Percentiles rank a stretch among this genome's conserved stretches.
These are phyloP conservation scores for Talaromyces rugulosus DNA, from an alignment of 2,329 filamentous ascomycete species.

Conservation along the genomic window DNA sequence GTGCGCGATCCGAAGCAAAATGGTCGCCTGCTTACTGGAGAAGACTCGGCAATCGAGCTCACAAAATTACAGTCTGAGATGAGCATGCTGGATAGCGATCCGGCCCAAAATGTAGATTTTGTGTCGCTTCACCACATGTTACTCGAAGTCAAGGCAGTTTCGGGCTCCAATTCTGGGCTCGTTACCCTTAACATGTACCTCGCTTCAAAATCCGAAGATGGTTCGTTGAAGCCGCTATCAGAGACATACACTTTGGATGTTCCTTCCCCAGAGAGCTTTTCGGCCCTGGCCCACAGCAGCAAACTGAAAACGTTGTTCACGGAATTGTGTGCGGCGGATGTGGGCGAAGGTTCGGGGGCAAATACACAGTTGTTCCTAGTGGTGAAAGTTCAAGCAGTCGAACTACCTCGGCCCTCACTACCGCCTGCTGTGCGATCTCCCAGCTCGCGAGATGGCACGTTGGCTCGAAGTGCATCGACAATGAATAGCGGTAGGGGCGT, in stretches of 20 bases:
- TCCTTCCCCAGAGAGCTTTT: slow-evolving; percentile 67
- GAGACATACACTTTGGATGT: slow-evolving; percentile 80
- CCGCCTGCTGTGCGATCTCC: slow-evolving; percentile 24
- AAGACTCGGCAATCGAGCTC: slow-evolving; percentile 89
- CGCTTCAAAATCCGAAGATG: slow-evolving; percentile 64
- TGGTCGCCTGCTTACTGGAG: slow-evolving; percentile 80
- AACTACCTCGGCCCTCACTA: slow-evolving; percentile 34
- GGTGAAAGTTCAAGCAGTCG: slow-evolving; percentile 68
- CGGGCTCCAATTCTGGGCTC: slow-evolving; percentile 69
- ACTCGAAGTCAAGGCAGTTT: slow-evolving; percentile 78
- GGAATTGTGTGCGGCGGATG: slow-evolving; percentile 74
- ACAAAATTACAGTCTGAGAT: slow-evolving; percentile 91
- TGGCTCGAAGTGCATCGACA: slow-evolving; percentile 22
- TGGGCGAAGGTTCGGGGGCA: slow-evolving; percentile 57
- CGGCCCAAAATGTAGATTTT: slow-evolving; percentile 62
- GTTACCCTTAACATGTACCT: slow-evolving; percentile 75
- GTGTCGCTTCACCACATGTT: slow-evolving; percentile 74
- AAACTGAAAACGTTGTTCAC: slow-evolving; percentile 83
- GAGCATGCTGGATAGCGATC: slow-evolving; percentile 85
- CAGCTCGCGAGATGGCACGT: slow-evolving; percentile 31
- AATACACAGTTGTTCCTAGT: slow-evolving; percentile 77
- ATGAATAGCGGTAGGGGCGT: slow-evolving; percentile 32
- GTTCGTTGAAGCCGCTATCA: slow-evolving; percentile 64
- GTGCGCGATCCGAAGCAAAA: slow-evolving; percentile 81
- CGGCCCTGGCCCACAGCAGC: slow-evolving; percentile 59